phyloP scores from a whole-genome alignment of 140 eudicot species.

The Erigeron philadelphicus region DNA sequence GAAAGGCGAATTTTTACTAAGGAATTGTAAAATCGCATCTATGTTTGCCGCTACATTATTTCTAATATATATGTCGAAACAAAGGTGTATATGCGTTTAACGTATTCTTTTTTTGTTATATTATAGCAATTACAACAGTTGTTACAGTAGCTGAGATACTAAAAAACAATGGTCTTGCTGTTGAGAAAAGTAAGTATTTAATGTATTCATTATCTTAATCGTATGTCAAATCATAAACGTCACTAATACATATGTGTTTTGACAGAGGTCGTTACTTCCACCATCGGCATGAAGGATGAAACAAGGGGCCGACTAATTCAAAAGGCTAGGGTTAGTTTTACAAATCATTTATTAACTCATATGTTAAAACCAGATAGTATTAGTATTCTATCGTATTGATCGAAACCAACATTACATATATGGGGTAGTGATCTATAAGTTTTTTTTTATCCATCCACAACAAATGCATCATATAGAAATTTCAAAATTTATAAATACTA shows the following conservation, averaged over 20 bases:
- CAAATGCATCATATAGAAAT: too few species aligned
- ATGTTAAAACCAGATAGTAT: background rate
- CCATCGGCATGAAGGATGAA: constrained; percentile 76
- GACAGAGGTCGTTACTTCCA: constrained; percentile 78
- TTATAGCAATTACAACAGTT: constrained; percentile 77
- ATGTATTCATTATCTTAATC: background rate
- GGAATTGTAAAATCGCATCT: too few species aligned
- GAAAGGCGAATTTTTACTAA: too few species aligned
- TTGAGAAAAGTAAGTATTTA: constrained; percentile 61
- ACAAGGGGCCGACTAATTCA: constrained; percentile 71
- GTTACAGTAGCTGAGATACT: constrained; percentile 84
- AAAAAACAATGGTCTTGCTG: constrained; percentile 79
- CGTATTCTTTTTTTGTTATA: background rate
- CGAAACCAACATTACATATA: background rate
- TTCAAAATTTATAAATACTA: background rate
- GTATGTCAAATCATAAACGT: background rate
- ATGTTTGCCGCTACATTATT: too few species aligned
- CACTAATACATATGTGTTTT: constrained; percentile 1
- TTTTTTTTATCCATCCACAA: too few species aligned
- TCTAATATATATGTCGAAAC: background rate
- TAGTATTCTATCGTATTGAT: too few species aligned
- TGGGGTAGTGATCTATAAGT: too few species aligned
- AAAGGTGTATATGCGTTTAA: background rate
- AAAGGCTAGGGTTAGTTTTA: constrained; percentile 68
- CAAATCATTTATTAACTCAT: background rate